phyloP scores from a whole-genome alignment of 371 early-diverging fungal species.

The Mortierella sp. region DNA sequence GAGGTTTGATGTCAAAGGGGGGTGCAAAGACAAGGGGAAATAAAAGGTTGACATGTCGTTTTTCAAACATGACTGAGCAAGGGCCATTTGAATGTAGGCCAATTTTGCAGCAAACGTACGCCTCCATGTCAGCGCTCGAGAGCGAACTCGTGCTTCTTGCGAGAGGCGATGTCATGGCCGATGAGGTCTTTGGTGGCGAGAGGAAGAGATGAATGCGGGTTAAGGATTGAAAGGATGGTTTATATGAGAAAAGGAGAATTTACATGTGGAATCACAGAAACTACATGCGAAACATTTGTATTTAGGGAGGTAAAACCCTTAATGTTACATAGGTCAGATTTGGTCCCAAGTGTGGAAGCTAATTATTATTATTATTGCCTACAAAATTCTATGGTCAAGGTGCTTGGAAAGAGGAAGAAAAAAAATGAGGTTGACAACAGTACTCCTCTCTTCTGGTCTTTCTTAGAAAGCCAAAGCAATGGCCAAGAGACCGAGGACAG shows the following conservation, averaged over 20 bases:
- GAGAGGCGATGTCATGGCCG: conserved; percentile 45
- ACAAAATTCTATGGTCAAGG: no score
- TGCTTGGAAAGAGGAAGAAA: background rate
- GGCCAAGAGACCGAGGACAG: conserved; percentile 28
- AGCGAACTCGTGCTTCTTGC: conserved; percentile 41
- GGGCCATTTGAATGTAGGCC: background rate
- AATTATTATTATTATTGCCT: no score
- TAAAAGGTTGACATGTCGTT: background rate
- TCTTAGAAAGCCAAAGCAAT: conserved; percentile 32
- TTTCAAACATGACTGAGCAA: background rate
- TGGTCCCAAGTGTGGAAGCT: no score
- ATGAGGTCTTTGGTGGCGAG: background rate
- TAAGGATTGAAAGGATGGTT: background rate
- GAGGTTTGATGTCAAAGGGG: no score
- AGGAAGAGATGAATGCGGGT: background rate
- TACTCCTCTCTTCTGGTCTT: background rate
- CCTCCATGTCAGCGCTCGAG: conserved; percentile 53
- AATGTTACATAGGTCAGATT: background rate
- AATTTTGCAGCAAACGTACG: conserved; percentile 20
- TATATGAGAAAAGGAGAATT: background rate
- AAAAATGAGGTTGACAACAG: background rate
- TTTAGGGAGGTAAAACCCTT: background rate
- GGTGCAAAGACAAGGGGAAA: background rate
- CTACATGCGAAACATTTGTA: background rate
- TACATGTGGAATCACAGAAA: background rate